Evolutionary conservation across 2,329 filamentous ascomycete species (phyloP).

Genomic region (Purpureocillium lavendulum): DNA sequence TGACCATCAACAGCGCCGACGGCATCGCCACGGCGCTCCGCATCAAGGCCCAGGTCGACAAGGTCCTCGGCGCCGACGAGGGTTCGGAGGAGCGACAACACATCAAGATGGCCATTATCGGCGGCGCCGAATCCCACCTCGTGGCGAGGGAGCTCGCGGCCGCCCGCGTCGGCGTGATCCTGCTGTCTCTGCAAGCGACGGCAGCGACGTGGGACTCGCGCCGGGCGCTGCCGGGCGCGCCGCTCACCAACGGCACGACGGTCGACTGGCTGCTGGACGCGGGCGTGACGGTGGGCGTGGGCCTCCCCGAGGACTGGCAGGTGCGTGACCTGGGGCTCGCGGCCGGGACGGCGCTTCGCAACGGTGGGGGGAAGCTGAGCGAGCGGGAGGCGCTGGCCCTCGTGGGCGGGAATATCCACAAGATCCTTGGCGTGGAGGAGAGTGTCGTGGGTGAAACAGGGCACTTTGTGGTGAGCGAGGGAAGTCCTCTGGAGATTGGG

Average conservation of each 20-base stretch:
- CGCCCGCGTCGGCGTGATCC: slow-evolving; percentile 49
- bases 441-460: slow-evolving; percentile 15
- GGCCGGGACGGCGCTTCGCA: slow-evolving; percentile 51
- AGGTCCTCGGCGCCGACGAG: slow-evolving; percentile 13
- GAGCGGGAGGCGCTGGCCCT: slow-evolving; percentile 48
- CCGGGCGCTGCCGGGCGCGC: slow-evolving; percentile 53
- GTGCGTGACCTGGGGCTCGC: slow-evolving; percentile 50
- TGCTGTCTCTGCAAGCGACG: slow-evolving; percentile 50
- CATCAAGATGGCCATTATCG: slow-evolving; percentile 51
- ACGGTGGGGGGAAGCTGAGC: slow-evolving; percentile 42
- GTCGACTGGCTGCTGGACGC: slow-evolving; percentile 49
- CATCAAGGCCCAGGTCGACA: slow-evolving; percentile 49
- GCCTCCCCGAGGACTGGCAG: slow-evolving; percentile 54
- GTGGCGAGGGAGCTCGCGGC: slow-evolving; percentile 49
- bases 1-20: slow-evolving; percentile 56
- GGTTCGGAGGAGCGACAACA: background rate
- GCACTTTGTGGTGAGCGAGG: slow-evolving; percentile 57
- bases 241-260: slow-evolving; percentile 56
- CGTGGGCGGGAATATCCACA: slow-evolving; percentile 47
- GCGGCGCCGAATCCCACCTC: slow-evolving; percentile 55
- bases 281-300: slow-evolving; percentile 49
- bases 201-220: slow-evolving; percentile 51
- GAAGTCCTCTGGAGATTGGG: slow-evolving; percentile 52
- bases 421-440: slow-evolving; percentile 42
- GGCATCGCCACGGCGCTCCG: slow-evolving; percentile 50